Percentiles rank a stretch among this genome's conserved stretches.
These are phyloP conservation scores for Botrytis tulipae DNA, from an alignment of 2,329 filamentous ascomycete genomes.

Conservation along the genomic window DNA sequence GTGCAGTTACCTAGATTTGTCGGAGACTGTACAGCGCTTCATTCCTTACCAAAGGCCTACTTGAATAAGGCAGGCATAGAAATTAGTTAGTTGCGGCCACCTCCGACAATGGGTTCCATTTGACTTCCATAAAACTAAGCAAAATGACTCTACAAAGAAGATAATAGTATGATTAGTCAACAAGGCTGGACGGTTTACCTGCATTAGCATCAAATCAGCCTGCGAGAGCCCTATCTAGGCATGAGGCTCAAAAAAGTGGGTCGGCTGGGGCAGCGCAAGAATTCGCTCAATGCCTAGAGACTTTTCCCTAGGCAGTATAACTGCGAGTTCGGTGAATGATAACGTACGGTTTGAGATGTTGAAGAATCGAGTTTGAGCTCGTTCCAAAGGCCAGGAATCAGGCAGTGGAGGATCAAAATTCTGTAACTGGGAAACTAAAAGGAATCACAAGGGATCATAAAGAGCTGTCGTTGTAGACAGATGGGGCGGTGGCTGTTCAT, in stretches of 20 bases:
- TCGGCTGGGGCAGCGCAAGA: background rate
- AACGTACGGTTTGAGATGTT: background rate
- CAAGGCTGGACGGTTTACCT: slow-evolving; percentile 2
- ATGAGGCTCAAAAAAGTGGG: slow-evolving; percentile 14
- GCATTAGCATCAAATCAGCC: slow-evolving; percentile 1
- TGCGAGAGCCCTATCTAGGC: background rate
- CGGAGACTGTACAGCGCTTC: background rate
- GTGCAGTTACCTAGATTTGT: slow-evolving; percentile 2
- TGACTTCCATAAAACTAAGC: background rate
- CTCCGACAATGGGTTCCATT: background rate
- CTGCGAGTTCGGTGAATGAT: background rate
- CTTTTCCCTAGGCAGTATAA: slow-evolving; percentile 8
- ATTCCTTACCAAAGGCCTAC: background rate
- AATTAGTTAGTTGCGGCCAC: background rate
- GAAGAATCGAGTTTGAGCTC: background rate
- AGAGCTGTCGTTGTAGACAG: background rate
- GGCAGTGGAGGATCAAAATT: background rate
- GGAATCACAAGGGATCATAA: background rate
- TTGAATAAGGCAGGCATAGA: background rate
- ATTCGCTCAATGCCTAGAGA: background rate
- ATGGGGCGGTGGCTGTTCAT: background rate
- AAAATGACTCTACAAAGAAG: background rate
- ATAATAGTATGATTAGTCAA: background rate
- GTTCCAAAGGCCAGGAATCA: background rate
- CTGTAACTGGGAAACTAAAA: background rate